These are phyloP conservation scores for Talaromyces nanjingensis DNA, from an alignment of 495 filamentous ascomycete species.

Conservation along the genomic window DNA sequence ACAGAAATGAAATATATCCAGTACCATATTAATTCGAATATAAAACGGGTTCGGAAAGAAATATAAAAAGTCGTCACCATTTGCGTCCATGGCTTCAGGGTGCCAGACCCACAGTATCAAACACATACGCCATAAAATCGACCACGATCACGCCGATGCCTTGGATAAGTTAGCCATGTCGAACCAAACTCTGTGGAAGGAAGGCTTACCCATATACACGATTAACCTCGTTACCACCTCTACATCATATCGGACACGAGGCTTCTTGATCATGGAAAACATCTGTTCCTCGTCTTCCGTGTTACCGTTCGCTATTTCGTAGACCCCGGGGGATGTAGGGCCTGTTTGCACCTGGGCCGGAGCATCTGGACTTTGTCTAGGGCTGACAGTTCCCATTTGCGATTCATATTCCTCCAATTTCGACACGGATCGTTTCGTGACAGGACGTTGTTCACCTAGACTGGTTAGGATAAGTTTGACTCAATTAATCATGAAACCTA, in stretches of 20 bases:
- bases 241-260: constrained; percentile 90
- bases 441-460: background rate
- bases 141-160: constrained; percentile 31
- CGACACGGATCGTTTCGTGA: constrained; percentile 22
- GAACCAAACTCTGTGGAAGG: background rate
- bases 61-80: background rate
- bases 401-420: constrained; percentile 57
- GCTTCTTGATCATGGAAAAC: constrained; percentile 76
- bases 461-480: background rate
- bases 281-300: constrained; percentile 65
- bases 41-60: background rate
- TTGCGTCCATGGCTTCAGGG: background rate
- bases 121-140: constrained; percentile 23
- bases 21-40: background rate
- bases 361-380: constrained; percentile 20
- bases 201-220: constrained; percentile 75
- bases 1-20: background rate
- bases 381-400: constrained; percentile 58
- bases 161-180: background rate
- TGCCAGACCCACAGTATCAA: constrained; percentile 21
- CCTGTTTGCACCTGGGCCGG: constrained; percentile 20
- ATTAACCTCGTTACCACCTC: constrained; percentile 96
- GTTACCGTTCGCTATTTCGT: constrained; percentile 7
- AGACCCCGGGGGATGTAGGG: constrained; percentile 23
- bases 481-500: background rate